Evolutionary conservation across 805 yeast genomes (phyloP), one percentile per base, ranked within the genome.

Genomic region (Debaryomyces hansenii): DNA sequence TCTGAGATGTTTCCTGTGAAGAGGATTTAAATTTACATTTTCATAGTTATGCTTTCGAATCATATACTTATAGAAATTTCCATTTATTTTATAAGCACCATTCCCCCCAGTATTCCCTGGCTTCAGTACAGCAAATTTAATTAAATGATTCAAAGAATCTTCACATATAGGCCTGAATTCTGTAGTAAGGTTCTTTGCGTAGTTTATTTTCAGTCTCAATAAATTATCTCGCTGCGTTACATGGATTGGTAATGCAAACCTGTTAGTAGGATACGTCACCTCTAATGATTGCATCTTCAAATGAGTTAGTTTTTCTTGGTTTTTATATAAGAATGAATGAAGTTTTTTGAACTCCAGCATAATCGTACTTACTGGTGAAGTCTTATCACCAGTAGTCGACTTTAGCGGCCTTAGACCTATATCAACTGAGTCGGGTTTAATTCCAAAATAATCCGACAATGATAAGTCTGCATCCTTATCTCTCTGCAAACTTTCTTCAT

Each of bases 161-260:
- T 57, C 42, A 0, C 40, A 35, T 2, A 71, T 53, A 2, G 75
- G 73, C 37, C 47, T 46, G 37, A 46, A 49, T 1, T 43, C 34
- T 11, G 40, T 18, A 10, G 67, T 38, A 4, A 65, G 34, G 6
- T 38, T 29, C 45, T 65, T 66, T 2, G 64, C 49, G 11, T 57
- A 42, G 8, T 53, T 59, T 8, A 72, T 49, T 32, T 62, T 58
- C 18, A 46, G 46, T 20, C 53, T 54, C 20, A 70, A 53, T n/a
- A 57, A 46, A 29, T 54, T 49, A 44, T 70, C 67, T 34, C 69
- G 46, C 18, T 52, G 51, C 3, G 56, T 53, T 10, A 63, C 59
- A 44, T 68, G 63, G 3, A 59, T 44, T 1, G 77, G 75, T 5
- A 53, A 44, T 1, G 70, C 75, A 39, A 51, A 59, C 28, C 64